Conservation (phyloP, 2,329 filamentous ascomycete species). For the Ophiosphaerella herpotricha region DNA sequence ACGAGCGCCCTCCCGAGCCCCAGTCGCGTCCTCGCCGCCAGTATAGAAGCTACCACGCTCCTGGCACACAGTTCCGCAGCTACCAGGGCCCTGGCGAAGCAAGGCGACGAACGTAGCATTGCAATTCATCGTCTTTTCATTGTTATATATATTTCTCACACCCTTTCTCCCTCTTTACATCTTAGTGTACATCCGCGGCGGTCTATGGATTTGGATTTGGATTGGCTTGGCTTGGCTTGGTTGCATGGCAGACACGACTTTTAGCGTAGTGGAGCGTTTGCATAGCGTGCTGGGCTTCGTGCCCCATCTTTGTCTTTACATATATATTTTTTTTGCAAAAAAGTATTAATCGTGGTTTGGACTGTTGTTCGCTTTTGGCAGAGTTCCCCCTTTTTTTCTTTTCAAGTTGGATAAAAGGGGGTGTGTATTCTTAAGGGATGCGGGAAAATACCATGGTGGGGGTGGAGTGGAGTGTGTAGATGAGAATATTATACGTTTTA, state of each 20-base stretch:
- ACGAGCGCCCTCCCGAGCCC: conserved; percentile 24
- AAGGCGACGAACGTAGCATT: conserved; percentile 25
- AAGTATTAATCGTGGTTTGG: neutral
- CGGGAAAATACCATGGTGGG: no score
- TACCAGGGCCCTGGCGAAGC: conserved; percentile 38
- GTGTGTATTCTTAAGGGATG: no score
- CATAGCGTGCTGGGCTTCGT: neutral
- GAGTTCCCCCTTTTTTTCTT: neutral
- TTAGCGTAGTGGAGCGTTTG: neutral
- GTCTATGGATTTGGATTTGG: no score
- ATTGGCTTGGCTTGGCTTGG: no score
- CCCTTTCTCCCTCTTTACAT: neutral
- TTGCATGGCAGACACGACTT: no score
- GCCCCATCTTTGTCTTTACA: neutral
- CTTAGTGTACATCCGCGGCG: no score
- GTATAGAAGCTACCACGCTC: conserved; percentile 39
- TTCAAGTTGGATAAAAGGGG: no score
- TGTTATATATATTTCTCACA: neutral
- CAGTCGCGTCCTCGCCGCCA: conserved; percentile 33
- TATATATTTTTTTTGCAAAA: no score
- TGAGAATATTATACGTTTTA: no score
- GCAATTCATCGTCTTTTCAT: no score
- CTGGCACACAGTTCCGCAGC: conserved; percentile 40
- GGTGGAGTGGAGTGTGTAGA: no score
- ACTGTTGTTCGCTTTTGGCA: neutral